Base-by-base conservation (phyloP, 148 eudicot species). In the Persicaria maculosa region DNA sequence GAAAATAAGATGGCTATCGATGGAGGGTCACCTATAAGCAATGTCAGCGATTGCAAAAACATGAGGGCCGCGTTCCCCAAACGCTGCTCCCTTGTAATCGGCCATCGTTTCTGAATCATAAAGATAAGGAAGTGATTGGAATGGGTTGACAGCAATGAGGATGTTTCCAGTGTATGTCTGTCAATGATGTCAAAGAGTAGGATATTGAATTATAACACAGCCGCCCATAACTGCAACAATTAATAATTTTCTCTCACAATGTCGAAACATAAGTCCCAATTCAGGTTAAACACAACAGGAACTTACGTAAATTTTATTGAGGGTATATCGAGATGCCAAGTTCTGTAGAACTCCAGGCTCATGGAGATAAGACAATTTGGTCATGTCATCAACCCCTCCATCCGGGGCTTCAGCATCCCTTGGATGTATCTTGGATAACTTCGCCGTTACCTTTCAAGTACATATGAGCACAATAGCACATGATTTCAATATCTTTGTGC, bases 311-410 rank as follows among this genome's bases (percentile, higher is more conserved):
- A 93, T 93, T 88, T 91, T 92, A 68, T 93, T 89, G 40, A 86
- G 88, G 46, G 83, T 10, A 3, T 89, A 93, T 84, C 98, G 86
- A 47, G 86, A 76, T 22, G 85, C 79, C 81, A 93, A 81, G 83
- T 93, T 93, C 81, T 87, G 91, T 75, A 93, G 74, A 79, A 93
- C 97, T 79, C 91, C 98, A 44, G 98, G 97, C 77, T 93, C 98
- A 71, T 93, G 95, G 85, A 93, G 79, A 83, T 93, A 93, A 65
- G 97, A 89, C 74, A 93, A 82, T 76, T 88, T 93, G 50, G 97
- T 93, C 98, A 93, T 93, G 88, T 93, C 98, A 88, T 93, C 98
- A 72, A 86, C 94, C 73, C 98, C 98, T 58, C 90, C 90, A 78
- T 81, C 86, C 58, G 92, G 98, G 74, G 98, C 93, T 77, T 93